Base-by-base conservation (phyloP, 2,329 filamentous ascomycete genomes). In the Hypoxylon sp. region DNA sequence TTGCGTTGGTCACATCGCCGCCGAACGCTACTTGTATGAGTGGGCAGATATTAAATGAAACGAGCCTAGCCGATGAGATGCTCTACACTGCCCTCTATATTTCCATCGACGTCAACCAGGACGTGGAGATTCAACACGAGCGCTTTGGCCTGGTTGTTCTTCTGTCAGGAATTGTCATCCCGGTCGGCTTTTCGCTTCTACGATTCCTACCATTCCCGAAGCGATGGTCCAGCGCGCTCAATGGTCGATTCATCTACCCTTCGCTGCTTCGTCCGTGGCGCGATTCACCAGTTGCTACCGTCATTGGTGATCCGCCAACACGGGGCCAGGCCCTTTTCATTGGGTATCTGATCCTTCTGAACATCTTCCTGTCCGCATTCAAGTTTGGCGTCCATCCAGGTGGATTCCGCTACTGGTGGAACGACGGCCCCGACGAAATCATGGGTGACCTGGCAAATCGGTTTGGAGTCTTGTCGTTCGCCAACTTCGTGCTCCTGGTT, bases 331-430 rank as follows among this genome's bases (percentile, higher is more conserved):
- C 56, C 7, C 63, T 89, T 76, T 91, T 93, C 75, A 91, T 93
- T 71, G 88, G 88, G 10, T 84, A 93, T 74, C 92, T 93, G 81
- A 92, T 93, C 78, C 86, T 93, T 32, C 77, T 93, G 65, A 91
- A 93, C 60, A 25, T 72, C 38, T 23, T 69, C 9, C 59, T 72
- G 3, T 19, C 50, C 7, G 45, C 57, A 4, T 43, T 43, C 17
- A 43, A 43, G 17, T 43, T 10, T 9, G 38, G 38, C 17, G 55
- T 66, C 28, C 57, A 55, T 21, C 68, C 68, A 34, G 55, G 21
- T 14, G 57, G 43, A 21, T 62, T 64, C 41, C 38, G 17, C 38
- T 19, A 43, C 38, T 43, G 38, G 38, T 43, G 17, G 38, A 43
- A 43, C 38, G 60, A 36, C 48, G 43, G 17, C 17, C 46, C 48